Base-by-base conservation (phyloP, 495 filamentous ascomycete species). In the Talaromyces adpressus region DNA sequence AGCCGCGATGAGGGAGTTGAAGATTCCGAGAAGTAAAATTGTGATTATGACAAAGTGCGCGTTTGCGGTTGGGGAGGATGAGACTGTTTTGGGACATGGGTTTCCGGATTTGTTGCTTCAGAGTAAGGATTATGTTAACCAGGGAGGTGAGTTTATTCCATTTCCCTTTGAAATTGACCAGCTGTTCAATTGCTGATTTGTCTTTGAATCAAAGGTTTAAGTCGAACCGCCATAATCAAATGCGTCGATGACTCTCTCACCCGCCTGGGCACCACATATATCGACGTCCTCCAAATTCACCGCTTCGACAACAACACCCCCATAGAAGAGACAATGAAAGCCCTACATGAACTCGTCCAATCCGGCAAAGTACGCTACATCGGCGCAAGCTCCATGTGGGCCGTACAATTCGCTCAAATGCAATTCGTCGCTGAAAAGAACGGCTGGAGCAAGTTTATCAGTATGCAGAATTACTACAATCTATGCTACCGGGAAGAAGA, bases 31-130 rank as follows among this genome's bases (percentile, higher is more conserved):
- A 14, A 75, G 83, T 49, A 86, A 82, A 66, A 76, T 93, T 30
- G 82, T 91, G 32, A 85, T 92, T 68, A 79, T 92, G 69, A 87
- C 82, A 27, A 92, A 93, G 75, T 85, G 85, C 67, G 85, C 77
- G 73, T 86, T 85, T 62, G 73, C 73, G 7, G 81, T 83, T 47
- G 84, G 88, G 6, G 69, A 72, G 56, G 68, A 75, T 29, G 57
- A 67, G 16, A 39, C 30, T 45, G 22, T 45, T 23, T 6, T 62
- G 16, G 62, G 41, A 9, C 18, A 62, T 11, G 47, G 61, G 30
- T 69, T 64, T 61, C 63, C 54, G 7, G 56, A 68, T 36, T 53
- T 67, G 63, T 61, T 69, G 45, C 60, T 18, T 30, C 3, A 22
- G 20, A 69, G 59, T 30, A 77, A 75, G 49, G 74, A 77, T 60